Base-by-base conservation (phyloP, 345 rosid genomes). In the Populus nigra region DNA sequence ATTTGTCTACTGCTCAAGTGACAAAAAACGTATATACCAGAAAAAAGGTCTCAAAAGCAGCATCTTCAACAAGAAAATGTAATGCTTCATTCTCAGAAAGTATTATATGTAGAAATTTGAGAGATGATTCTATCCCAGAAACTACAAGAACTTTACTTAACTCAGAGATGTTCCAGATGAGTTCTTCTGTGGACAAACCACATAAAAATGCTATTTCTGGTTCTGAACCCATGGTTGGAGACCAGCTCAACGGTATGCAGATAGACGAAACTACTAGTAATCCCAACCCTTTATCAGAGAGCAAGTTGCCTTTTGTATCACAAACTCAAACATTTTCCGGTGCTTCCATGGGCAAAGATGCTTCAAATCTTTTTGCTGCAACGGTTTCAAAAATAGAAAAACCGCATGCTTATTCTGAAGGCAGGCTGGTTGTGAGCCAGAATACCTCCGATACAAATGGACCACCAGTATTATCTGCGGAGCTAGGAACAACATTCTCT, bases 11-110 rank as follows among this genome's bases (percentile, higher is more conserved):
- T 57, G 71, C 65, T 43, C 71, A 83, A 83, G 74, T 71, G 77
- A 82, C 75, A 25, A 77, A 74, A 75, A 88, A 74, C 79, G 89
- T 90, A 47, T 92, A 92, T 73, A 73, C 75, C 70, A 85, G 93
- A 80, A 92, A 81, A 73, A 87, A 81, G 69, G 79, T 86, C 79
- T 76, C 83, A 72, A 69, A 76, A 62, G 45, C 70, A 73, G 74
- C 77, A 69, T 68, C 75, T 73, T 69, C 55, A 75, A 69, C 49
- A 41, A 82, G 65, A 73, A 75, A 81, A 7, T 62, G 63, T 69
- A 72, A 75, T 79, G 83, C 69, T 67, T 80, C 85, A 71, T 87
- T 86, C 69, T 85, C 88, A 61, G 92, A 90, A 87, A 87, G 85
- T 78, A 80, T 72, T n/a, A 69, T 68, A 69, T 84, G 87, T 85